phyloP scores from a whole-genome alignment of 352 stramenopile species.

The Pythium folliculosum region DNA sequence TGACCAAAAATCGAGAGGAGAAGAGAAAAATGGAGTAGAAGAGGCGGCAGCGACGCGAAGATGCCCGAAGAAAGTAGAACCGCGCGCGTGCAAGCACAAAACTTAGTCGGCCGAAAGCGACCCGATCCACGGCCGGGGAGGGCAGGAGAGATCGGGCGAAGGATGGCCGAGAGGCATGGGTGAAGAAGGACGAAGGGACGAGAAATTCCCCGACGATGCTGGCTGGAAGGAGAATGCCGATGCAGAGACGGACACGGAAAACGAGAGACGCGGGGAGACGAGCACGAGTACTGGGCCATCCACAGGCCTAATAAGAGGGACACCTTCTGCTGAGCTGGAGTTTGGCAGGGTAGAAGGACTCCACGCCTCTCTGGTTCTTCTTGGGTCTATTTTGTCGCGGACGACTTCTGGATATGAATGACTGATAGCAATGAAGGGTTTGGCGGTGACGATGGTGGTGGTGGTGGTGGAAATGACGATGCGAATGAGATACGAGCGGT shows the following conservation, averaged over 20 bases:
- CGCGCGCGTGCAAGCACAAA: conserved; percentile 11
- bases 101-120: not conserved
- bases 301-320: not conserved
- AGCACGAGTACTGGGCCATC: not conserved
- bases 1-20: conserved; percentile 15
- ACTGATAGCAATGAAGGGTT: conserved; percentile 6
- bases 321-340: too few relatives aligned
- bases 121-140: not conserved
- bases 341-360: not conserved
- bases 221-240: conserved; percentile 7
- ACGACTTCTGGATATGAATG: conserved; percentile 31
- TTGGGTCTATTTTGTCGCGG: conserved; percentile 21
- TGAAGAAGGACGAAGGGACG: not conserved
- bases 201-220: not conserved
- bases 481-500: not conserved
- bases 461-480: conserved; percentile 22
- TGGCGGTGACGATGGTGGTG: not conserved
- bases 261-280: conserved; percentile 9
- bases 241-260: conserved; percentile 8
- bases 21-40: not conserved
- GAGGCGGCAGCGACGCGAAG: not conserved
- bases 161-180: not conserved
- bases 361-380: not conserved
- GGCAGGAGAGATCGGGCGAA: too few relatives aligned
- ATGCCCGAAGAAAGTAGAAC: conserved; percentile 2